Conservation (phyloP, 2,329 filamentous ascomycete species). For the Fusarium guadeloupense region DNA sequence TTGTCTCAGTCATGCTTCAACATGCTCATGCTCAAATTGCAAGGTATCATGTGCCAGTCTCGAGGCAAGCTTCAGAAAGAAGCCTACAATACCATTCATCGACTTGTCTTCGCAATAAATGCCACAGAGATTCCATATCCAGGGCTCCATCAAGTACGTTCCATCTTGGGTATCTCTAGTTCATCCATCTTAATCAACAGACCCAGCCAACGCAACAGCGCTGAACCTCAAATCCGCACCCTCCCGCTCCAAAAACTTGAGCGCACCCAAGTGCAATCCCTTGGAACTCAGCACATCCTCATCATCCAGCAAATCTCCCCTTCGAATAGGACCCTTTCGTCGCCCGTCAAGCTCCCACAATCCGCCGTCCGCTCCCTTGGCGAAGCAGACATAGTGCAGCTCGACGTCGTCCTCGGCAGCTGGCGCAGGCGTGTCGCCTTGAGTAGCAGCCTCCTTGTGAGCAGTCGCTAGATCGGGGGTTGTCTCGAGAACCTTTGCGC, state of each 20-base stretch:
- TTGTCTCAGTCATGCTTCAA: background rate
- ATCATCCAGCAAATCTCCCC: constrained; percentile 63
- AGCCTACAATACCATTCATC: background rate
- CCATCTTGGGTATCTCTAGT: constrained; percentile 25
- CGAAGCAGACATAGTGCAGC: constrained; percentile 95
- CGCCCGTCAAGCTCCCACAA: constrained; percentile 70
- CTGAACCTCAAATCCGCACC: constrained; percentile 67
- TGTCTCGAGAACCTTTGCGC: constrained; percentile 80
- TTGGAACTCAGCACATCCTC: constrained; percentile 80
- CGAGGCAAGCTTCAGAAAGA: background rate
- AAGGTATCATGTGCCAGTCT: background rate
- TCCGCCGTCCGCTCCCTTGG: constrained; percentile 73
- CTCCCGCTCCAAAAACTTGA: constrained; percentile 66
- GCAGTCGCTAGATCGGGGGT: constrained; percentile 79
- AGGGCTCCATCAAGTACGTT: background rate
- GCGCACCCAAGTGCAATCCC: constrained; percentile 74
- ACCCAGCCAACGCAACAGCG: constrained; percentile 64
- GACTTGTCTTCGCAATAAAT: no score
- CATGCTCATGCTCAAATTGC: background rate
- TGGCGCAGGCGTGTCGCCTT: constrained; percentile 83
- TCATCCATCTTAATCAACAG: constrained; percentile 53
- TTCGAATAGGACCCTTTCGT: constrained; percentile 64
- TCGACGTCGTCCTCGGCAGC: constrained; percentile 84
- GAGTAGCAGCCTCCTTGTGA: constrained; percentile 78
- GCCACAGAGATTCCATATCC: background rate